phyloP scores from a whole-genome alignment of 176 grass and related monocot genomes.

The Hsuehochloa calcarea region DNA sequence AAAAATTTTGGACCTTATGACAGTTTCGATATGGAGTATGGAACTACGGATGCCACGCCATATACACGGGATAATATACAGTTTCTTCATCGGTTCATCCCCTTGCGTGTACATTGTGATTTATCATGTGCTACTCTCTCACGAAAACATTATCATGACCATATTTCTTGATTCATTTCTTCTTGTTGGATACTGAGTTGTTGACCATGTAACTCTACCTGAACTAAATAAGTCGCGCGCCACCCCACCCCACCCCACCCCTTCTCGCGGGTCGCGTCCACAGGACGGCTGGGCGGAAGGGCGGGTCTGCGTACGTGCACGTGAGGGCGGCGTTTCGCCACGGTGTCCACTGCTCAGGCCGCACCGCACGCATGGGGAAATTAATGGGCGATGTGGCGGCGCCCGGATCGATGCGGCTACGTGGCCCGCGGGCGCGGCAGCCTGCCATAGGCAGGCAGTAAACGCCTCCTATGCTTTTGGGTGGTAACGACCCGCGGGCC shows the following conservation, averaged over 20 bases:
- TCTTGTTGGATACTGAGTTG: neutral
- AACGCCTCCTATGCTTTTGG: constrained; percentile 6
- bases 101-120: neutral
- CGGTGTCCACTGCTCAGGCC: neutral
- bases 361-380: neutral
- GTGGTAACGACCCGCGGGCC: constrained; percentile 31
- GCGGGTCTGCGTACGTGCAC: neutral
- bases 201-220: neutral
- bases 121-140: too few species aligned
- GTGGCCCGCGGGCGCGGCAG: constrained; percentile 12
- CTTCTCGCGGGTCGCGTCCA: neutral
- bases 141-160: too few species aligned
- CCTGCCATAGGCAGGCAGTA: neutral
- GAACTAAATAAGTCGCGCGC: neutral
- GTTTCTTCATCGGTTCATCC: neutral
- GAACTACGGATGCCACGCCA: neutral
- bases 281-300: neutral
- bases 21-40: neutral
- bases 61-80: neutral
- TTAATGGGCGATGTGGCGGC: neutral
- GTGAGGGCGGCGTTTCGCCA: constrained; percentile 15
- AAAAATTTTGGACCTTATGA: neutral
- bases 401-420: neutral
- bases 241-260: neutral
- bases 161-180: neutral